These are phyloP conservation scores for Mortierella hygrophila DNA, from an alignment of 192 early-diverging fungal genomes.

Conservation along the genomic window DNA sequence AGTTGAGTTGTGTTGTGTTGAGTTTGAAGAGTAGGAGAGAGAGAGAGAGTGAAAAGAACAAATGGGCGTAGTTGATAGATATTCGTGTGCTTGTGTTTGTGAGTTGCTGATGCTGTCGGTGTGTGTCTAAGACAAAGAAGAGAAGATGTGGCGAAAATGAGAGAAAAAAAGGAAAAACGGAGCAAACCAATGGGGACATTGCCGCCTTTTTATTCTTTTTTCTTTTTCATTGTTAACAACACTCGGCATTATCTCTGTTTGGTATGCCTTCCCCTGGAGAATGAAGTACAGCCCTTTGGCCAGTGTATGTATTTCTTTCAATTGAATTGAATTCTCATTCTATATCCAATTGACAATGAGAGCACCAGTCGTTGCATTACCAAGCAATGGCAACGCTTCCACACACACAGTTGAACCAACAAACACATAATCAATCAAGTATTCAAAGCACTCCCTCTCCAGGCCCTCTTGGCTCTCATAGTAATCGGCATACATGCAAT, in stretches of 20 bases:
- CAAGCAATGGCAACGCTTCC: not conserved
- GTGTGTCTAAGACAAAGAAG: conserved; percentile 10
- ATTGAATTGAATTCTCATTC: not conserved
- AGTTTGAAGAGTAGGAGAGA: not conserved
- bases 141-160: not conserved
- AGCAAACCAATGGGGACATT: not conserved
- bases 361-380: not conserved
- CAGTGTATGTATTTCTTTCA: not conserved
- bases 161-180: conserved; percentile 2
- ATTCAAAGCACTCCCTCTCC: not conserved
- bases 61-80: conserved; percentile 1
- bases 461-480: no score
- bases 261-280: not conserved
- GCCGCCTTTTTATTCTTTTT: not conserved
- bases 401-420: no score
- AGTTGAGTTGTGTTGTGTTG: not conserved
- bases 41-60: not conserved
- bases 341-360: not conserved
- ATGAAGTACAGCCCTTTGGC: not conserved
- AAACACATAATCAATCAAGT: not conserved
- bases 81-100: not conserved
- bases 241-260: not conserved
- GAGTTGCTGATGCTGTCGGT: not conserved
- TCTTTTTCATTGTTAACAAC: not conserved
- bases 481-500: not conserved